Base-by-base conservation (phyloP, 371 early-diverging fungal genomes). In the Parasitella parasitica region DNA sequence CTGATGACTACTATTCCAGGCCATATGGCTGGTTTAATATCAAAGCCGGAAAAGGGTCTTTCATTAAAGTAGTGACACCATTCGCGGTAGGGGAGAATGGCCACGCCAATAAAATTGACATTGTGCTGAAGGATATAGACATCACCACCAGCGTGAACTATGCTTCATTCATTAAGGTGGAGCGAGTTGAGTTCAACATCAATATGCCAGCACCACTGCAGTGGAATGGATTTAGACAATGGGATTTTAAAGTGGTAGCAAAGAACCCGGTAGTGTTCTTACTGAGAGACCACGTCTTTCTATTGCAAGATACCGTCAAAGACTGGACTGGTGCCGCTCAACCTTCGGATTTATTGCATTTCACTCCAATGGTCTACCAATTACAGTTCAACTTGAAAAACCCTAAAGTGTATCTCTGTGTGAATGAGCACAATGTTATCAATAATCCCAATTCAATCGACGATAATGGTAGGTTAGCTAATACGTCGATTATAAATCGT, bases 371-470 rank as follows among this genome's bases (percentile, higher is more conserved):
- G 46, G 78, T 76, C 9, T 93, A 94, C 67, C 65, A 68, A 13
- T 64, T 91, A 48, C 72, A 80, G 18, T 67, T 89, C 24, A 66
- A 69, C 2, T 59, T 91, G 9, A 75, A 79, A 3, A 77, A 88
- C 27, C 80, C 87, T 20, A 70, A 75, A 24, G 61, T 92, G 6
- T 82, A 77, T 57, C 77, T 93, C 6, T 93, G 89, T 68, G 85
- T 88, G 16, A 95, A 95, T 61, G 91, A 91, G 52, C 82, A 88
- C 58, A 94, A 95, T 72, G 86, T 95, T 8, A 92, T 94, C 59
- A 86, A 89, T 61, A 89, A 91, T 66, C 88, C 87, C 3, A 84
- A 80, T 22, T 88, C 89, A 24, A 63, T 81, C 1, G 86, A 87
- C 18, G 92, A 93, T 43, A 94, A 94, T 69, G 86, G 94, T 93